Evolutionary conservation across 257 asterid genomes (phyloP).

Genomic region (Solanum pinnatisectum): DNA sequence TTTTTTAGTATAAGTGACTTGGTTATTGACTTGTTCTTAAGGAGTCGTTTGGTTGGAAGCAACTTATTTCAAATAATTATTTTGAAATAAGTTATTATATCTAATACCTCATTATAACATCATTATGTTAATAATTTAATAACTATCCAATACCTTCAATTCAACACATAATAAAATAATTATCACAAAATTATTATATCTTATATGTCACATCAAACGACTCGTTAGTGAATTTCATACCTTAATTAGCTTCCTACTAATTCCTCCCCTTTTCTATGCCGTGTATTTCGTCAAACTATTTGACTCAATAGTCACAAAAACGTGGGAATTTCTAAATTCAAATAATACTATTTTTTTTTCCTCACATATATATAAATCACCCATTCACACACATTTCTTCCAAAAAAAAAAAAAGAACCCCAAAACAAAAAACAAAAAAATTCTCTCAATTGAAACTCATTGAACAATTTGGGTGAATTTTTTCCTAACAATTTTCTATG

Average conservation of each 20-base stretch:
- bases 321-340: background rate
- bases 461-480: background rate
- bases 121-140: too few relatives aligned
- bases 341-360: background rate
- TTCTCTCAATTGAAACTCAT: background rate
- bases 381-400: background rate
- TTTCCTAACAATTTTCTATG: background rate
- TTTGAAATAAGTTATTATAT: too few relatives aligned
- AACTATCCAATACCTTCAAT: too few relatives aligned
- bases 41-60: too few relatives aligned
- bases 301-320: background rate
- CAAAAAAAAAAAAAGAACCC: background rate
- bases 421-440: background rate
- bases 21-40: background rate
- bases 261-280: background rate
- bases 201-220: too few relatives aligned
- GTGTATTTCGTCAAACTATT: background rate
- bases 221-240: background rate
- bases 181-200: too few relatives aligned
- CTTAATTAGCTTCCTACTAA: background rate
- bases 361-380: background rate
- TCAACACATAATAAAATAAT: too few relatives aligned
- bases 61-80: rapidly evolving
- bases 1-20: background rate
- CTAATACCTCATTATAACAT: too few relatives aligned